Conservation (phyloP, 2,329 filamentous ascomycete genomes). For the Aspergillus hortae region DNA sequence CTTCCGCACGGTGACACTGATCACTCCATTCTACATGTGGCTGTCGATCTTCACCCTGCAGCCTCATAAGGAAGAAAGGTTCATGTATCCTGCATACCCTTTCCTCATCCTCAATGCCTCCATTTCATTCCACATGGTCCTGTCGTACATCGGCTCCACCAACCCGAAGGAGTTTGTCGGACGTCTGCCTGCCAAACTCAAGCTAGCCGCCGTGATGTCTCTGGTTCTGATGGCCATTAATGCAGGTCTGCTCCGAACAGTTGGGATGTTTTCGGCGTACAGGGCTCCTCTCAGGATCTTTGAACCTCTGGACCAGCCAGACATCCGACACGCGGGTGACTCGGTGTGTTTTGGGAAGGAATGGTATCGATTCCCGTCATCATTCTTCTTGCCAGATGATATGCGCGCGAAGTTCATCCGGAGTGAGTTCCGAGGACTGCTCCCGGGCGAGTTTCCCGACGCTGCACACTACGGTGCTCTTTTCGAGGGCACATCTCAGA, state of each 20-base stretch:
- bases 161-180: constrained; percentile 65
- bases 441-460: constrained; percentile 88
- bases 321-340: constrained; percentile 58
- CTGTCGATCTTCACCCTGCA: constrained; percentile 85
- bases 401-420: constrained; percentile 86
- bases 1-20: constrained; percentile 71
- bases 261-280: constrained; percentile 78
- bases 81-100: constrained; percentile 97
- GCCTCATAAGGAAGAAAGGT: constrained; percentile 95
- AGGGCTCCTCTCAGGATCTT: constrained; percentile 71
- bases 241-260: constrained; percentile 66
- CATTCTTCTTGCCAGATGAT: constrained; percentile 80
- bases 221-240: constrained; percentile 63
- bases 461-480: constrained; percentile 65
- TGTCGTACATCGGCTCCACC: constrained; percentile 69
- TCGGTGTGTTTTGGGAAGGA: constrained; percentile 90
- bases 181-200: constrained; percentile 71
- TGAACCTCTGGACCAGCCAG: constrained; percentile 44
- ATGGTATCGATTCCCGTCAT: constrained; percentile 96
- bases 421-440: constrained; percentile 81
- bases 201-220: constrained; percentile 60
- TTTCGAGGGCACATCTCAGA: constrained; percentile 79
- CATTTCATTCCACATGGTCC: constrained; percentile 74
- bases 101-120: constrained; percentile 86
- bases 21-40: constrained; percentile 91